These are phyloP conservation scores for Sporothrix luriei DNA, from an alignment of 2,329 filamentous ascomycete species.

Conservation along the genomic window DNA sequence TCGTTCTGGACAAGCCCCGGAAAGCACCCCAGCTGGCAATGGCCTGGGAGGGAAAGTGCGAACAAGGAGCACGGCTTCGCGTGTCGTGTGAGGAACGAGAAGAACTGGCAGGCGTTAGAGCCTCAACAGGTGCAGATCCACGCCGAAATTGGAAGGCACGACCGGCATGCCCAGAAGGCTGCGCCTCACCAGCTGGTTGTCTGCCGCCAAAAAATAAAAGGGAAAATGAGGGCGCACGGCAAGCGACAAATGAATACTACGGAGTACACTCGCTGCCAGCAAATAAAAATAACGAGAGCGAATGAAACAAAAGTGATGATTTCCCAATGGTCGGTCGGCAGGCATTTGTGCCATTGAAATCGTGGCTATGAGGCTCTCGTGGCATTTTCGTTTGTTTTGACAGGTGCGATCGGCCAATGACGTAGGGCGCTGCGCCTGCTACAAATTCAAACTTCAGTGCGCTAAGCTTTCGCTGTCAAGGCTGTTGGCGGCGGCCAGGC, in stretches of 20 bases:
- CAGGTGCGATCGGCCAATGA: conserved; percentile 8
- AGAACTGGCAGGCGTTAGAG: conserved; percentile 1
- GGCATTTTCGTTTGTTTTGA: not conserved
- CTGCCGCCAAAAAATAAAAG: not conserved
- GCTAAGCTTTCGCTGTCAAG: not conserved
- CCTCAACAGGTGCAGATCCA: not conserved
- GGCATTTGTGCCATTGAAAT: not conserved
- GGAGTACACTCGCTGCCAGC: too few species aligned
- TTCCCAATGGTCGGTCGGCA: not conserved
- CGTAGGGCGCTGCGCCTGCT: conserved; percentile 15
- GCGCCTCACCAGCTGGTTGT: conserved; percentile 16
- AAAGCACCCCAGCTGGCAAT: not conserved
- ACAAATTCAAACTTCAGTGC: not conserved
- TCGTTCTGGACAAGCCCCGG: not conserved
- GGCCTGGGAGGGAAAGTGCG: conserved; percentile 7
- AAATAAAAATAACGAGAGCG: not conserved
- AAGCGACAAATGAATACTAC: conserved; percentile 8
- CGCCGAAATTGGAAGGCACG: conserved; percentile 27
- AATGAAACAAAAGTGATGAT: not conserved
- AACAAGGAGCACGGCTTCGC: conserved; percentile 4
- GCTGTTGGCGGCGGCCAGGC: conserved; percentile 18
- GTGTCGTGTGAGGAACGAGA: not conserved
- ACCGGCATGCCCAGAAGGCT: conserved; percentile 26
- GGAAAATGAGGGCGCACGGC: not conserved
- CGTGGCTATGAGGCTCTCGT: conserved; percentile 11